Percentiles rank a stretch among this genome's conserved stretches.
Conservation (phyloP, 495 filamentous ascomycete species). For the Aspergillus ostianus region DNA sequence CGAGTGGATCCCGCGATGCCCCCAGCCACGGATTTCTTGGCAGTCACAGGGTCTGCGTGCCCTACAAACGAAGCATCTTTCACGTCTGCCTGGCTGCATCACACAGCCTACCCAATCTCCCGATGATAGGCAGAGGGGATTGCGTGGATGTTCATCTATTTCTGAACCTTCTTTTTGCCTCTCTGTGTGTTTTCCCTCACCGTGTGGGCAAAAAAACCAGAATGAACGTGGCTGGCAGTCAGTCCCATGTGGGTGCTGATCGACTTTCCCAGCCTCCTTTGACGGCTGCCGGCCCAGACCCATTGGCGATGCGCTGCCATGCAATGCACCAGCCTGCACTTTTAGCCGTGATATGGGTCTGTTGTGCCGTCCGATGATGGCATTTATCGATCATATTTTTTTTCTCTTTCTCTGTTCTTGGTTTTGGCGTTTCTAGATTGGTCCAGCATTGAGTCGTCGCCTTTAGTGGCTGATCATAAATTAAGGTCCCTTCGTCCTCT, state of each 20-base stretch:
- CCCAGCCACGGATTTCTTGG: neutral
- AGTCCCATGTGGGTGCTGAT: conserved; percentile 9
- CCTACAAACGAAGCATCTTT: neutral
- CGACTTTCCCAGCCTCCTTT: conserved; percentile 25
- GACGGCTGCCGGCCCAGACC: conserved; percentile 16
- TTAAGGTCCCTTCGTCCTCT: conserved; percentile 7
- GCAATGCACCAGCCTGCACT: conserved; percentile 22
- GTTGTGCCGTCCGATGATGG: conserved; percentile 16
- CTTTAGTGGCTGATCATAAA: conserved; percentile 13
- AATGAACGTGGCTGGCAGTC: conserved; percentile 22
- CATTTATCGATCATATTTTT: neutral
- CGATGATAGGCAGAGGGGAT: neutral
- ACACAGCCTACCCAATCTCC: neutral
- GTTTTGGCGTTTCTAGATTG: neutral
- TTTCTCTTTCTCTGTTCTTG: neutral
- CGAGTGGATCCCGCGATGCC: neutral
- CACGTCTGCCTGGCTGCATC: neutral
- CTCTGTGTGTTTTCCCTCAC: conserved; percentile 11
- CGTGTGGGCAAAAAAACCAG: conserved; percentile 2
- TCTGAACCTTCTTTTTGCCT: neutral
- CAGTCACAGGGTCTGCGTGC: neutral
- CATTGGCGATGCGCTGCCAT: conserved; percentile 8
- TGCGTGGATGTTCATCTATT: neutral
- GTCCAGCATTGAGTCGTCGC: neutral
- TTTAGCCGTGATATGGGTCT: conserved; percentile 17